Conservation (phyloP, 768 basidiomycete species). For the Termitomyces sp. region DNA sequence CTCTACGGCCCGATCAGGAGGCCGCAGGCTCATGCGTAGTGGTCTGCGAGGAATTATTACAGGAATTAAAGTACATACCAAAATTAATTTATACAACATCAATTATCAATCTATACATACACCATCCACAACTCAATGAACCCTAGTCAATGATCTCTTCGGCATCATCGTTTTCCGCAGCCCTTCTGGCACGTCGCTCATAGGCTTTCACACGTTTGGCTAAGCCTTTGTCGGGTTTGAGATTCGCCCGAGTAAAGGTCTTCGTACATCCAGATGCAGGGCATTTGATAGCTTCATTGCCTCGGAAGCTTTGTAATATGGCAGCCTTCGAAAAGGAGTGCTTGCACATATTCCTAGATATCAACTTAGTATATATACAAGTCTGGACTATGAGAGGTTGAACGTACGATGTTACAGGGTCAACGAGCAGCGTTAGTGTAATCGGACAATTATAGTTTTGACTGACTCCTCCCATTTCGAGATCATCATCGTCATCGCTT, state of each 20-base stretch:
- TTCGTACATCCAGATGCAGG: constrained; percentile 73
- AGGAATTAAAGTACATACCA: neutral
- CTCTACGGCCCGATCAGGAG: neutral
- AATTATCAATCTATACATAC: constrained; percentile 2
- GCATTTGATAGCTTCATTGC: constrained; percentile 35
- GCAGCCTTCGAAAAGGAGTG: constrained; percentile 80
- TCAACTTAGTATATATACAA: constrained; percentile 1
- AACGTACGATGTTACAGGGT: constrained; percentile 81
- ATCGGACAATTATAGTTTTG: constrained; percentile 86
- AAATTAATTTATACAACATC: constrained; percentile 9
- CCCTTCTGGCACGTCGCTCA: constrained; percentile 45
- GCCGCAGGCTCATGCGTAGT: neutral
- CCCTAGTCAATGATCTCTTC: constrained; percentile 51
- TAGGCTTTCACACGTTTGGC: constrained; percentile 57
- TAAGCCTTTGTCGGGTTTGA: constrained; percentile 51
- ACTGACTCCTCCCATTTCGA: constrained; percentile 82
- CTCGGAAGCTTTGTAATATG: constrained; percentile 58
- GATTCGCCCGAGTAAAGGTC: constrained; percentile 42
- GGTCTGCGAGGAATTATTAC: constrained; percentile 1
- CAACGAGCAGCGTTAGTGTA: constrained; percentile 54
- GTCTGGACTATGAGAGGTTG: constrained; percentile 1
- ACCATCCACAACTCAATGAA: too few species aligned
- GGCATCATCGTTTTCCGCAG: constrained; percentile 50
- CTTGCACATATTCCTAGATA: constrained; percentile 54
- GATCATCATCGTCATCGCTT: constrained; percentile 82